Evolutionary conservation across 768 basidiomycete genomes (phyloP).

Genomic region (Leccinum olivaceopallidum): DNA sequence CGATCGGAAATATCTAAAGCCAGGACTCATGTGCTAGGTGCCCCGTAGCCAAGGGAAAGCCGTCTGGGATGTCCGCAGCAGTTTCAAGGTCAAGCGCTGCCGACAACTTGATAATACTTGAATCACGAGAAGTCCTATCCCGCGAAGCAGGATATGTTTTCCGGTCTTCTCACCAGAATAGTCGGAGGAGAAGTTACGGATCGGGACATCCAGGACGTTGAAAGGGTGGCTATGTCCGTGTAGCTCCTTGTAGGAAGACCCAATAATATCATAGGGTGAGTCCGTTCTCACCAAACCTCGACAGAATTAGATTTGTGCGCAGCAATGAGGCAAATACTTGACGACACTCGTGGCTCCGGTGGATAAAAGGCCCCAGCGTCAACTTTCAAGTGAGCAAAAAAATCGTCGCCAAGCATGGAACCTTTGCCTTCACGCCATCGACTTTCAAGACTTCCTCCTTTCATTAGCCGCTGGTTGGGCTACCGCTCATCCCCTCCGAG

Average conservation of each 20-base stretch:
- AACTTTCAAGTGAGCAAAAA: not conserved
- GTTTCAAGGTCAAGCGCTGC: not conserved
- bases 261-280: no score
- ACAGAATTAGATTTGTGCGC: no score
- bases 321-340: no score
- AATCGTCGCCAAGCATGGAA: not conserved
- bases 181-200: not conserved
- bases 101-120: not conserved
- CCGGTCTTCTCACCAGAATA: not conserved
- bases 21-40: not conserved
- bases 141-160: not conserved
- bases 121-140: not conserved
- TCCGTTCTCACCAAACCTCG: no score
- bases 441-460: conserved; percentile 3
- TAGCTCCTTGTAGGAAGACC: no score
- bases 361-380: not conserved
- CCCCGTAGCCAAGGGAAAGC: not conserved
- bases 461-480: conserved; percentile 16
- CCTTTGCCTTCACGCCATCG: not conserved
- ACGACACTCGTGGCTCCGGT: no score
- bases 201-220: no score
- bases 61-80: not conserved
- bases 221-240: not conserved
- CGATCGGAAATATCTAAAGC: not conserved
- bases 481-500: conserved; percentile 12